These are phyloP conservation scores for Gamsiella multidivaricata DNA, from an alignment of 192 early-diverging fungal species.

Conservation along the genomic window DNA sequence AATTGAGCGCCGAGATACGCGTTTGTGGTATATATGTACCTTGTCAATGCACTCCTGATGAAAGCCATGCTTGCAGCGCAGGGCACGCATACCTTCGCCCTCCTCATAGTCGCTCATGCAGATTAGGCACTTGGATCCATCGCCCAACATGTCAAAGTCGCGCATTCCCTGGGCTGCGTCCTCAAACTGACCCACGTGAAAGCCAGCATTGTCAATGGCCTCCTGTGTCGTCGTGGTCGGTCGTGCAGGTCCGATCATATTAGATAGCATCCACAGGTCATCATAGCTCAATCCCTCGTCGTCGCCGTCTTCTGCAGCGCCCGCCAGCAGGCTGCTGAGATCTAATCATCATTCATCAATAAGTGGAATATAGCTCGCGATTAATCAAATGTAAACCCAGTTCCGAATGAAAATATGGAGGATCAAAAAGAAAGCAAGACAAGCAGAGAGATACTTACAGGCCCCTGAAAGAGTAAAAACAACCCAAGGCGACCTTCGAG, in stretches of 20 bases:
- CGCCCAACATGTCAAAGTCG: conserved; percentile 27
- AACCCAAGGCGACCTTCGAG: conserved; percentile 15
- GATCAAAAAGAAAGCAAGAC: not conserved
- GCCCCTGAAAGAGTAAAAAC: conserved; percentile 17
- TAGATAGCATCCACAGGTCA: conserved; percentile 44
- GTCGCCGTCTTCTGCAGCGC: conserved; percentile 11
- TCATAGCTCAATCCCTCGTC: conserved; percentile 40
- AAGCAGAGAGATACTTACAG: conserved; percentile 4
- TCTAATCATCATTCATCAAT: conserved; percentile 1
- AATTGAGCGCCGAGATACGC: no score
- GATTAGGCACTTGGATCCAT: conserved; percentile 57
- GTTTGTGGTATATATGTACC: conserved; percentile 25
- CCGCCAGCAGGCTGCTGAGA: conserved; percentile 32
- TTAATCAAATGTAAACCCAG: not conserved
- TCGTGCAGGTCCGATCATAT: conserved; percentile 53
- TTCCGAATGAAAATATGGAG: no score
- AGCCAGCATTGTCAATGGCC: conserved; percentile 43
- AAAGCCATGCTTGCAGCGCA: conserved; percentile 64
- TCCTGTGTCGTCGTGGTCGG: conserved; percentile 54
- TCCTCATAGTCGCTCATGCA: conserved; percentile 62
- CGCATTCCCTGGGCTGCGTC: conserved; percentile 26
- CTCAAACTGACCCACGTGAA: conserved; percentile 38
- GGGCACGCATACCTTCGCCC: conserved; percentile 57
- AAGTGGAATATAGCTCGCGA: not conserved
- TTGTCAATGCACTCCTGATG: conserved; percentile 66